Conservation (phyloP, 2,329 filamentous ascomycete genomes). For the Exophiala sp. region DNA sequence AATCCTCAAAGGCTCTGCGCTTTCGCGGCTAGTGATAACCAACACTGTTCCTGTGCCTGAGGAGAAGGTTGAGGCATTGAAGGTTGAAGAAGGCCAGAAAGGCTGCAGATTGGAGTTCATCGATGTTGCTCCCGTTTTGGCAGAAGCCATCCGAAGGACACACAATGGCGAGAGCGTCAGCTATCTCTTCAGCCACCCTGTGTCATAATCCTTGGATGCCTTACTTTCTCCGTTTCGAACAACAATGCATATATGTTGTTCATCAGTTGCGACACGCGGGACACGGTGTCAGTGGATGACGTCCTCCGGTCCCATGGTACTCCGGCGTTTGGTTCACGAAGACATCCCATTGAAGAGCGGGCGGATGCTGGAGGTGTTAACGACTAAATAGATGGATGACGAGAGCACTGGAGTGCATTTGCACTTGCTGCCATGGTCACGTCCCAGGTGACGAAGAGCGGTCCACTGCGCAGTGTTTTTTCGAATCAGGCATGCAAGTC, state of each 20-base stretch:
- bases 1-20: slow-evolving; percentile 72
- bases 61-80: slow-evolving; percentile 29
- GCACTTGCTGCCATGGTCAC: no score
- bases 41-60: slow-evolving; percentile 82
- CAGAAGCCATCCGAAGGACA: slow-evolving; percentile 48
- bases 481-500: no score
- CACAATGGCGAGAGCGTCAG: slow-evolving; percentile 52
- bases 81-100: slow-evolving; percentile 53
- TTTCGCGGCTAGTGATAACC: slow-evolving; percentile 80
- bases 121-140: slow-evolving; percentile 76
- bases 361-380: no score
- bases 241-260: not conserved
- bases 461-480: no score
- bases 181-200: slow-evolving; percentile 50
- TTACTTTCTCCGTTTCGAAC: not conserved
- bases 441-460: no score
- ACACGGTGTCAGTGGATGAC: no score
- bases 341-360: no score
- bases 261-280: no score
- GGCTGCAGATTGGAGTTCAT: slow-evolving; percentile 83
- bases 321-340: no score
- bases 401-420: no score
- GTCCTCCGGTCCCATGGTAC: no score
- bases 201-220: slow-evolving; percentile 20
- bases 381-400: no score